phyloP scores from a whole-genome alignment of 2,329 filamentous ascomycete genomes.

The Monosporascus sp. region DNA sequence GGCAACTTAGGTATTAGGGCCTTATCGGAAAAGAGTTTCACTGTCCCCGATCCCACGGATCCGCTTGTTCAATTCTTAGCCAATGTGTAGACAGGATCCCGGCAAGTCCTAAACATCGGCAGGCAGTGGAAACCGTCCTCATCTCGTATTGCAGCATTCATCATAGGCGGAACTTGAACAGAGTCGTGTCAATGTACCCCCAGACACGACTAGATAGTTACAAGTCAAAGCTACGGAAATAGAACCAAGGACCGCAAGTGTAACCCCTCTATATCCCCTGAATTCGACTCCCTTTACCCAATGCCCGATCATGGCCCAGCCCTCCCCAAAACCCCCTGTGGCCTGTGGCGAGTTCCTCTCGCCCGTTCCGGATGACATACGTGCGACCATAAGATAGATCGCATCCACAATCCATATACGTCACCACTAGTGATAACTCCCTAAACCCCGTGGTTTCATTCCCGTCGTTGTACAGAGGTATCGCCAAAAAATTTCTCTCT shows the following conservation, averaged over 20 bases:
- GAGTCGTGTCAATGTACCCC: too few relatives aligned
- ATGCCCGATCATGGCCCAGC: background rate
- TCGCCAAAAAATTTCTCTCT: conserved; percentile 7
- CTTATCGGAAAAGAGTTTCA: too few relatives aligned
- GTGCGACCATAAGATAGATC: background rate
- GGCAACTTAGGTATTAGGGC: too few relatives aligned
- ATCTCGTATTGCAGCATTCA: too few relatives aligned
- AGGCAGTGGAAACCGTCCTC: too few relatives aligned
- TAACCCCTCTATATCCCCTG: background rate
- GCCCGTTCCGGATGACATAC: background rate
- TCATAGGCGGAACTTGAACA: too few relatives aligned
- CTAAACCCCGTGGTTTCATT: conserved; percentile 8
- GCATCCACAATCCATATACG: too few relatives aligned
- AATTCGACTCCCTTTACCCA: background rate
- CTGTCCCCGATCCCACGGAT: too few relatives aligned
- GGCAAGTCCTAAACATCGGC: too few relatives aligned
- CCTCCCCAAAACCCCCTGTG: too few relatives aligned
- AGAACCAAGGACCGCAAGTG: background rate
- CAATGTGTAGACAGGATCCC: too few relatives aligned
- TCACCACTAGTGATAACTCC: conserved; percentile 1
- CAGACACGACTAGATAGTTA: background rate
- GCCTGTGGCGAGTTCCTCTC: background rate
- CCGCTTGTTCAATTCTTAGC: too few relatives aligned
- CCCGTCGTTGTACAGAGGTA: conserved; percentile 12
- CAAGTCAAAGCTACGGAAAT: background rate